These are phyloP conservation scores for Gossypium raimondii DNA, from an alignment of 345 rosid genomes.

Conservation along the genomic window DNA sequence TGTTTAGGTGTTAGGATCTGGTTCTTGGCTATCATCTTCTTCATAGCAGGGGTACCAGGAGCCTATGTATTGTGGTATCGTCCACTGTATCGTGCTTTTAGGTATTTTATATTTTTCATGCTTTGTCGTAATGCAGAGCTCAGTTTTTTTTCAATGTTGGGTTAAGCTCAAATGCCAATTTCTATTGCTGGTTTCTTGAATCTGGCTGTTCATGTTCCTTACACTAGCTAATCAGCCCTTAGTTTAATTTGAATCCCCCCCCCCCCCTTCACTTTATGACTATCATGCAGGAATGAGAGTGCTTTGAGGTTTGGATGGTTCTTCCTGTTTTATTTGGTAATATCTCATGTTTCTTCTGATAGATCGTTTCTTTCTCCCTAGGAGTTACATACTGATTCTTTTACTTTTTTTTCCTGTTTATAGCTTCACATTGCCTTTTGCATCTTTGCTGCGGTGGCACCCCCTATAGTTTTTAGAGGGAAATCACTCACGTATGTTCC, in stretches of 20 bases:
- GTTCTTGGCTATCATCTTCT: slow-evolving; percentile 91
- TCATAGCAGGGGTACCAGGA: slow-evolving; percentile 90
- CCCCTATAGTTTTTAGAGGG: slow-evolving; percentile 90
- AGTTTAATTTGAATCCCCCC: background rate
- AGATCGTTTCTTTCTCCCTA: background rate
- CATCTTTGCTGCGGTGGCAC: slow-evolving; percentile 89
- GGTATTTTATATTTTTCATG: slow-evolving; percentile 33
- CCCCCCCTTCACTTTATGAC: background rate
- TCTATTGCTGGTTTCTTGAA: slow-evolving; percentile 8
- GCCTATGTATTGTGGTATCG: slow-evolving; percentile 92
- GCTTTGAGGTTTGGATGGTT: slow-evolving; percentile 91
- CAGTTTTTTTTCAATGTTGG: background rate
- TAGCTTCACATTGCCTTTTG: slow-evolving; percentile 82
- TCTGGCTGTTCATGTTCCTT: background rate
- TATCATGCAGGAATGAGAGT: slow-evolving; percentile 74
- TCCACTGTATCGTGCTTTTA: slow-evolving; percentile 89
- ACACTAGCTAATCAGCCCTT: background rate
- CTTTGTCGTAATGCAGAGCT: background rate
- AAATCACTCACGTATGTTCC: slow-evolving; percentile 87
- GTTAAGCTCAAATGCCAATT: background rate
- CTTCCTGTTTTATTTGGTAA: slow-evolving; percentile 79
- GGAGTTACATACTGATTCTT: slow-evolving; percentile 2
- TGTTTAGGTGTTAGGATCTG: slow-evolving; percentile 74
- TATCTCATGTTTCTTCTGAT: slow-evolving; percentile 4
- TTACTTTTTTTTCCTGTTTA: slow-evolving; percentile 14